These are phyloP conservation scores for Leishmania braziliensis DNA, from an alignment of 208 protist genomes.

Conservation along the genomic window DNA sequence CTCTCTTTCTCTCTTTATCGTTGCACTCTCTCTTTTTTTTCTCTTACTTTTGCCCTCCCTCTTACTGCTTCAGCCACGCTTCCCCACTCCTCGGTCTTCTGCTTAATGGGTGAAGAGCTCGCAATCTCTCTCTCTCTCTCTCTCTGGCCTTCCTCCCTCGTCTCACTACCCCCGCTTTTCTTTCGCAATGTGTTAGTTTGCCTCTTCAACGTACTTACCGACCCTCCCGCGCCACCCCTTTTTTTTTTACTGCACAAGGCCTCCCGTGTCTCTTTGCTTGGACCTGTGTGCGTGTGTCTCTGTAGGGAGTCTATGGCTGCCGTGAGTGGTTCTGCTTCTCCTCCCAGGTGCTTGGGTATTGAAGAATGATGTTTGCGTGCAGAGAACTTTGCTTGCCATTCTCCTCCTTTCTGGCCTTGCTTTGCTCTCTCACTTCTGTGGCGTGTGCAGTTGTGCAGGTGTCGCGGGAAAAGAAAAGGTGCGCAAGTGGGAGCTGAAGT, in stretches of 20 bases:
- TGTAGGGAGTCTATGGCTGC: neutral
- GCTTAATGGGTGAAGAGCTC: too few species aligned
- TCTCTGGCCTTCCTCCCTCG: too few species aligned
- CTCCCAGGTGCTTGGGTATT: neutral
- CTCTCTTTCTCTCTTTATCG: neutral
- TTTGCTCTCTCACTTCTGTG: neutral
- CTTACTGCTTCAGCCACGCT: too few species aligned
- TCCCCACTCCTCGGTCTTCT: too few species aligned
- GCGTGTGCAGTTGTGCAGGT: neutral
- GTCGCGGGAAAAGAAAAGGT: neutral
- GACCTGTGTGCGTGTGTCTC: neutral
- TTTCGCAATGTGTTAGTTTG: neutral
- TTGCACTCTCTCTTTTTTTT: neutral
- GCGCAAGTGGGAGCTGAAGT: neutral
- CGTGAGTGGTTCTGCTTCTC: neutral
- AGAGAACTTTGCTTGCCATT: neutral
- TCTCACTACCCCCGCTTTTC: too few species aligned
- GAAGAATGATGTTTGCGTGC: neutral
- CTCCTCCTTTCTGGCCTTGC: neutral
- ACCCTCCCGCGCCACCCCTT: too few species aligned
- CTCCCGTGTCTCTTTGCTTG: neutral
- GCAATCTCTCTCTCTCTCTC: too few species aligned
- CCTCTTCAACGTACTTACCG: neutral
- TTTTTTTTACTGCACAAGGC: neutral
- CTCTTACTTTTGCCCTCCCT: too few species aligned